Conservation (phyloP, 2,329 filamentous ascomycete genomes). For the Cladosporium cucumerinum region DNA sequence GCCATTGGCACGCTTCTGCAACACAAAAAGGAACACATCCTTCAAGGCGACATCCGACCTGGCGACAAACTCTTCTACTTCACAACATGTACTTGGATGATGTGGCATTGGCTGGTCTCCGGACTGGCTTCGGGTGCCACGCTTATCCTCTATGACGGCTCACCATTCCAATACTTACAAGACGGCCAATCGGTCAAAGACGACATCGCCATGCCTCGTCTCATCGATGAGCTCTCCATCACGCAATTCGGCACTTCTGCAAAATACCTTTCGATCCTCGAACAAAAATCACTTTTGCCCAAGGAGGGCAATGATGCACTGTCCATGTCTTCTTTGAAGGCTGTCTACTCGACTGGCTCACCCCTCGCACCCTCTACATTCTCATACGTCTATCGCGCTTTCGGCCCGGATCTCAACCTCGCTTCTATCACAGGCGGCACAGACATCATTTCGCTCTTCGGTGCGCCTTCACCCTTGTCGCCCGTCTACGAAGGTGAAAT, state of each 20-base stretch:
- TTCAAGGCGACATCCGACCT: conserved; percentile 77
- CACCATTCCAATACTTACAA: conserved; percentile 64
- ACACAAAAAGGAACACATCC: conserved; percentile 92
- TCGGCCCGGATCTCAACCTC: conserved; percentile 77
- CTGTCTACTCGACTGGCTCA: conserved; percentile 92
- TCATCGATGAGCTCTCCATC: conserved; percentile 76
- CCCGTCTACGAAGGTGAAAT: conserved; percentile 52
- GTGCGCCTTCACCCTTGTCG: conserved; percentile 64
- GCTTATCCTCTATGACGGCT: conserved; percentile 86
- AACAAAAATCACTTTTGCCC: conserved; percentile 69
- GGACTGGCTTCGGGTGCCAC: conserved; percentile 79
- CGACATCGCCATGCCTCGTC: conserved; percentile 74
- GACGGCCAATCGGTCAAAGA: conserved; percentile 58
- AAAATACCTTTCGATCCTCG: conserved; percentile 86
- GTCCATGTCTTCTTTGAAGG: conserved; percentile 59
- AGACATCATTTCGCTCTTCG: conserved; percentile 94
- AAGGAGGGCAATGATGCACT: conserved; percentile 51
- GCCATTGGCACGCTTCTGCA: conserved; percentile 86
- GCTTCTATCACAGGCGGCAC: conserved; percentile 94
- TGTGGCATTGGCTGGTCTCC: conserved; percentile 97
- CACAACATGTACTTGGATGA: conserved; percentile 97
- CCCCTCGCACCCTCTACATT: conserved; percentile 92
- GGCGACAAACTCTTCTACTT: conserved; percentile 83
- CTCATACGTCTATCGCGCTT: conserved; percentile 79
- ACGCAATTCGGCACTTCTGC: conserved; percentile 95